Conservation (phyloP, 306 rosid genomes). For the Lotus japonicus region DNA sequence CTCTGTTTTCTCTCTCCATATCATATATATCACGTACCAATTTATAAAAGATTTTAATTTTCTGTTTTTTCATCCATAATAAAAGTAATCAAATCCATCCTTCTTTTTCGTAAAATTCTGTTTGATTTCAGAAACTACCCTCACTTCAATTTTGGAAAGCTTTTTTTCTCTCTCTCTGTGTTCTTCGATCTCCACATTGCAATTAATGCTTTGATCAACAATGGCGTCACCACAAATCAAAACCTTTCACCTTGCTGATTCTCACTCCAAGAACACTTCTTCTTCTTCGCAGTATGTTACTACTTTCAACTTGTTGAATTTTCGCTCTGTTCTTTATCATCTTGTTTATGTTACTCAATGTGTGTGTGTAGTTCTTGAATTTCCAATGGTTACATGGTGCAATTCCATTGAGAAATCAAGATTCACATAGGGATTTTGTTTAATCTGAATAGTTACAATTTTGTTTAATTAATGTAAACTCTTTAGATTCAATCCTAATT, state of each 20-base stretch:
- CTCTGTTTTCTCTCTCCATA: too few relatives aligned
- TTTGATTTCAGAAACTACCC: not conserved
- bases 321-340: not conserved
- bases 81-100: not conserved
- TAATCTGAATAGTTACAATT: too few relatives aligned
- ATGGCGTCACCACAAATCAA: constrained; percentile 5
- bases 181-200: not conserved
- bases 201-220: not conserved
- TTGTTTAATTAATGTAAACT: too few relatives aligned
- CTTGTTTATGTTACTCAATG: not conserved
- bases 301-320: not conserved
- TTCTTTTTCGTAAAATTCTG: not conserved
- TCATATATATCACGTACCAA: too few relatives aligned
- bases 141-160: not conserved
- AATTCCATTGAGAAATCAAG: too few relatives aligned
- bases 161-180: not conserved
- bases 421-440: too few relatives aligned
- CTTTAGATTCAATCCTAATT: not conserved
- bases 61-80: not conserved
- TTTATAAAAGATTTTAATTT: not conserved
- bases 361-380: constrained; percentile 3
- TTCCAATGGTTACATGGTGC: not conserved
- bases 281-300: not conserved
- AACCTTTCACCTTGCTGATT: not conserved
- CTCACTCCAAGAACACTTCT: constrained; percentile 12